Base-by-base conservation (phyloP, 192 early-diverging fungal genomes). In the Coemansia sp. region DNA sequence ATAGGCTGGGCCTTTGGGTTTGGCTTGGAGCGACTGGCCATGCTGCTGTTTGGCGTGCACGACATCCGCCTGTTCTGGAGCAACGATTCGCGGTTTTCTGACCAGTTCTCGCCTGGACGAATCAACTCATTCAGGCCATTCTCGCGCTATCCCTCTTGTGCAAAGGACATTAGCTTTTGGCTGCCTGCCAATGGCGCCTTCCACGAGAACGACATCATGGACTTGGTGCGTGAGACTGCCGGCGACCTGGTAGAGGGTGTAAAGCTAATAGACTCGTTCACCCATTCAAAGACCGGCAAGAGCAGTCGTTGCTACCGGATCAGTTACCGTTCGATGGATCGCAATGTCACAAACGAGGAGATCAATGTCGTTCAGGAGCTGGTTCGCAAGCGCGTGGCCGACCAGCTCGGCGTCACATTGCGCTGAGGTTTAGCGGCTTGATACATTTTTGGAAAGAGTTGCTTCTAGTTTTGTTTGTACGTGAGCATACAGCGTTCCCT, bases 1-100 rank as follows among this genome's bases (percentile, higher is more conserved):
- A 80, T 98, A 56, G 97, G 93, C 21, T 98, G 97, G 97, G 97
- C 97, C 18, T 97, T 96, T 76, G 97, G 97, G n/a, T 83, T 97
- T 60, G 97, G 97, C 10, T 82, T 98, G 17, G 97, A 98, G 72
- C 80, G 97, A 8, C 83, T 98, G 52, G 93, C 97, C 0, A 93
- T 98, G 93, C 91, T 96, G 8, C 80, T 98, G 58, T 98, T 94
- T 81, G 87, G 85, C 58, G 91, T 98, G 24, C 92, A 93, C 0
- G 97, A 98, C 65, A 98, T 98, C 58, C 87, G 97, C 9, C 76
- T 98, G 24, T 98, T 98, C 72, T 98, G 97, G 97, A 89, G 87
- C 22, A 73, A 82, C 42, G 97, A 98, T 67, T 77, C 83, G 18
- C 84, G 97, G 6, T 97, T 98, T 78, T 67, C 89, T 19, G 67